phyloP scores from a whole-genome alignment of 2,329 filamentous ascomycete species.

The Rhynchosporium agropyri region DNA sequence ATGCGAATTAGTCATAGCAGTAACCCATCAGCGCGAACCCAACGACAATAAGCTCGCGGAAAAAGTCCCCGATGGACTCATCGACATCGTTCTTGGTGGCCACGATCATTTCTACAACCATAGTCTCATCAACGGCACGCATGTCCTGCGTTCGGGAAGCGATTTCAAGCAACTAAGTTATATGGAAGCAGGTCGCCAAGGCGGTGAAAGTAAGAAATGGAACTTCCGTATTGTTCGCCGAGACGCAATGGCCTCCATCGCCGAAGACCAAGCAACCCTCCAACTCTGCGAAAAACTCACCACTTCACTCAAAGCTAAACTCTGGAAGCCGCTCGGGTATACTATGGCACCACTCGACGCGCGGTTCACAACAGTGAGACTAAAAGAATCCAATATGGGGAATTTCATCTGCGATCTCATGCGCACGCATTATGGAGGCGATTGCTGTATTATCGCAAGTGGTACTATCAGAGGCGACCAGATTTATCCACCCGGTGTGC shows the following conservation, averaged over 20 bases:
- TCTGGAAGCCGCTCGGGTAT: conserved; percentile 25
- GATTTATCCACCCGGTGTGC: conserved; percentile 24
- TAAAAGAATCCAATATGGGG: conserved; percentile 28
- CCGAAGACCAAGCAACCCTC: conserved; percentile 19
- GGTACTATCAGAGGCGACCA: conserved; percentile 27
- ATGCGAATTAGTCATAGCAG: conserved; percentile 23
- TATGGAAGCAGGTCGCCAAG: conserved; percentile 23
- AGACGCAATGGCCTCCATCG: conserved; percentile 21
- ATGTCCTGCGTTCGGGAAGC: conserved; percentile 26
- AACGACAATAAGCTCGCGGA: conserved; percentile 27
- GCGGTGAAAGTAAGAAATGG: conserved; percentile 22
- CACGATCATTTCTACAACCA: conserved; percentile 27
- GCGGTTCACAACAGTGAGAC: conserved; percentile 23
- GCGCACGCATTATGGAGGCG: conserved; percentile 25
- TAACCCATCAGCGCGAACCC: conserved; percentile 26
- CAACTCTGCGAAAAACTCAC: conserved; percentile 24
- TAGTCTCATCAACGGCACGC: conserved; percentile 24
- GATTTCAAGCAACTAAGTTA: conserved; percentile 29
- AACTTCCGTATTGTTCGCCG: conserved; percentile 24
- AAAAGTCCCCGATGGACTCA: conserved; percentile 25
- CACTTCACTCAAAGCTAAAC: conserved; percentile 22
- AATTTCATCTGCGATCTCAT: conserved; percentile 27
- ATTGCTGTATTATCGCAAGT: conserved; percentile 26
- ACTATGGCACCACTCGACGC: conserved; percentile 24
- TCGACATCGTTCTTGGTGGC: conserved; percentile 27